Conservation (phyloP, 2,329 filamentous ascomycete species). For the Pseudofabraea citricarpa region DNA sequence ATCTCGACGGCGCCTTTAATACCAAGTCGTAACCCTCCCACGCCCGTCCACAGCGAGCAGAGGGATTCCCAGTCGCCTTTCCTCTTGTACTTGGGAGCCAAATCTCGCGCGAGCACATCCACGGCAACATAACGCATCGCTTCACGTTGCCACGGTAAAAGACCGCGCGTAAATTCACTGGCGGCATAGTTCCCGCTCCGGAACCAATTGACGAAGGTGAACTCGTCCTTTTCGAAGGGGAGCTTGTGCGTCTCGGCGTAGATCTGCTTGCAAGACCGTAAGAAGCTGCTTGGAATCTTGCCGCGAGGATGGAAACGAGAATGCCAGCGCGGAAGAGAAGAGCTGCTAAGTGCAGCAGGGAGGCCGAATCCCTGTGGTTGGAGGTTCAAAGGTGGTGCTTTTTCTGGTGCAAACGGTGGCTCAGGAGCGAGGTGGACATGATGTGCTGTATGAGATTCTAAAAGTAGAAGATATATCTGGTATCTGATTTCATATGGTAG, state of each 20-base stretch:
- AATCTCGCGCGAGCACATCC: slow-evolving; percentile 35
- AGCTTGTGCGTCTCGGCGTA: slow-evolving; percentile 37
- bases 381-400: neutral
- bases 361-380: slow-evolving; percentile 3
- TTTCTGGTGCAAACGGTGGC: slow-evolving; percentile 3
- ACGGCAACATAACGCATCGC: slow-evolving; percentile 35
- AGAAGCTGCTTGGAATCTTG: slow-evolving; percentile 36
- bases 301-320: slow-evolving; percentile 33
- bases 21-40: neutral
- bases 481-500: slow-evolving; percentile 42
- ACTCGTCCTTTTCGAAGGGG: slow-evolving; percentile 39
- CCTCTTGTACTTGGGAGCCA: slow-evolving; percentile 11
- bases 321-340: slow-evolving; percentile 4
- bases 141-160: slow-evolving; percentile 37
- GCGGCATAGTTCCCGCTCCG: slow-evolving; percentile 39
- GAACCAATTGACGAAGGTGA: slow-evolving; percentile 42
- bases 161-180: slow-evolving; percentile 28
- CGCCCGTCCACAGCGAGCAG: neutral
- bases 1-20: neutral
- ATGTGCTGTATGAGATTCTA: slow-evolving; percentile 33
- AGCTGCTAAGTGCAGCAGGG: neutral
- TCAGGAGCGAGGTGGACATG: slow-evolving; percentile 33
- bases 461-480: slow-evolving; percentile 40
- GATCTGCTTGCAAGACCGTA: slow-evolving; percentile 34
- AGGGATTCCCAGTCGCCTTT: neutral